Evolutionary conservation across 2,329 filamentous ascomycete genomes (phyloP), one percentile per base, ranked within the genome.

Genomic region (Sclerotinia sclerotiorum): DNA sequence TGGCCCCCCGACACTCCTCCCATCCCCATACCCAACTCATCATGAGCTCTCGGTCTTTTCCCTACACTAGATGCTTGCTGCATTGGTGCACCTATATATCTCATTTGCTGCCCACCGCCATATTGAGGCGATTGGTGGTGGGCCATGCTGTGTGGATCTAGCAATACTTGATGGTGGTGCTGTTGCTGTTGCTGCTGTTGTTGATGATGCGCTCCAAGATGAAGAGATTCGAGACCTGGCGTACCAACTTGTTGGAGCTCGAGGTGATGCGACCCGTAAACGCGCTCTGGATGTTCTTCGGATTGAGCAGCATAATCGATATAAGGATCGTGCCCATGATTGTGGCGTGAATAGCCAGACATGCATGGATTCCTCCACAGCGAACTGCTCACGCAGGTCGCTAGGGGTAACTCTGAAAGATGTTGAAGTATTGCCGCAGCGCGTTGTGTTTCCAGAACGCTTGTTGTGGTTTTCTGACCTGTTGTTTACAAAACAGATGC

Each of bases 301-400:
- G 87, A 81, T 82, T 90, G 88, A 79, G 87, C 83, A 81, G 88
- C 84, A 82, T 90, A 91, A 79, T 90, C 87, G 85, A 91, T 88
- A 86, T 89, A 86, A 84, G 90, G 90, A 83, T 76, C 73, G 73
- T 76, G 74, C 67, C 72, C 73, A 70, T 72, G 87, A 79, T 82
- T 79, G 78, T 84, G 85, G 81, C 87, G 84, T 85, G 88, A 87
- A 84, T 91, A 92, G 81, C 73, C 74, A 75, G 76, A 77, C 76
- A 77, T 85, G 81, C 87, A 90, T 90, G 85, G 87, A 87, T 87
- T 85, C 87, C 87, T 87, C 88, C 88, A 90, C 88, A 90, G 88
- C 88, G 84, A 85, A 81, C 83, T 87, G 88, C 88, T 86, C 88
- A 88, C 87, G 87, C 88, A 88, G 88, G 85, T 84, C 85, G 85